A percentile compares a stretch with the other conserved stretches of the same genome.
These are phyloP conservation scores for Zarea fungicola DNA, from an alignment of 2,329 filamentous ascomycete species.

Conservation along the genomic window DNA sequence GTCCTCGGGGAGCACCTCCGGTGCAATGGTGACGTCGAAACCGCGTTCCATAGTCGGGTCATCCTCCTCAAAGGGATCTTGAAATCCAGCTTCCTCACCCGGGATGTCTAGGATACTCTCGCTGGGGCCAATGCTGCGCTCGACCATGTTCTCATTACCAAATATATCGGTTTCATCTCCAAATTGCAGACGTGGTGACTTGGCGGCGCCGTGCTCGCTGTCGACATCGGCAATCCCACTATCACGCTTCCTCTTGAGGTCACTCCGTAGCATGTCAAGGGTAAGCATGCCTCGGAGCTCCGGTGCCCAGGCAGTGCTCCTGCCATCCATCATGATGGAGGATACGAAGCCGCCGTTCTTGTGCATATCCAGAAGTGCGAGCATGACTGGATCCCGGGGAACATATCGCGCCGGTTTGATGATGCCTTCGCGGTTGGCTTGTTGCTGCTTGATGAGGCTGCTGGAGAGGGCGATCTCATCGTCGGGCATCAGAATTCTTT, in stretches of 20 bases:
- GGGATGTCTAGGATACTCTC: constrained; percentile 62
- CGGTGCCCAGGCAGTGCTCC: constrained; percentile 78
- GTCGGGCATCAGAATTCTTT: constrained; percentile 80
- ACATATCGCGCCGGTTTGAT: constrained; percentile 77
- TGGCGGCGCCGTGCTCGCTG: constrained; percentile 56
- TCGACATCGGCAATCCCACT: constrained; percentile 79
- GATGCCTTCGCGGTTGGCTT: constrained; percentile 80
- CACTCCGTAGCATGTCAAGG: constrained; percentile 71
- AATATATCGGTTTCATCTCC: constrained; percentile 58
- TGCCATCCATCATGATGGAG: constrained; percentile 76
- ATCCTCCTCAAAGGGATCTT: constrained; percentile 40
- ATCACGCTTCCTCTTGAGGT: constrained; percentile 91
- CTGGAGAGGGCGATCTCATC: constrained; percentile 71
- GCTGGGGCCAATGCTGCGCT: constrained; percentile 51
- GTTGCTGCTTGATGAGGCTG: constrained; percentile 77
- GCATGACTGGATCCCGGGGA: constrained; percentile 77
- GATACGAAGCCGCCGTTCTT: constrained; percentile 86
- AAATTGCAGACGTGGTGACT: constrained; percentile 65
- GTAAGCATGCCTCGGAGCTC: constrained; percentile 92
- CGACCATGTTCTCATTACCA: constrained; percentile 46
- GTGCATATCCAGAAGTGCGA: constrained; percentile 88
- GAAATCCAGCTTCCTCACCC: constrained; percentile 47
- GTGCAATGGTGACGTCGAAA: constrained; percentile 74
- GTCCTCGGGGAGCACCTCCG: constrained; percentile 74
- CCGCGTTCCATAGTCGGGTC: constrained; percentile 49